Evolutionary conservation across 345 rosid species (phyloP), one percentile per base, ranked within the genome.

Genomic region (Eucalyptus virginea): DNA sequence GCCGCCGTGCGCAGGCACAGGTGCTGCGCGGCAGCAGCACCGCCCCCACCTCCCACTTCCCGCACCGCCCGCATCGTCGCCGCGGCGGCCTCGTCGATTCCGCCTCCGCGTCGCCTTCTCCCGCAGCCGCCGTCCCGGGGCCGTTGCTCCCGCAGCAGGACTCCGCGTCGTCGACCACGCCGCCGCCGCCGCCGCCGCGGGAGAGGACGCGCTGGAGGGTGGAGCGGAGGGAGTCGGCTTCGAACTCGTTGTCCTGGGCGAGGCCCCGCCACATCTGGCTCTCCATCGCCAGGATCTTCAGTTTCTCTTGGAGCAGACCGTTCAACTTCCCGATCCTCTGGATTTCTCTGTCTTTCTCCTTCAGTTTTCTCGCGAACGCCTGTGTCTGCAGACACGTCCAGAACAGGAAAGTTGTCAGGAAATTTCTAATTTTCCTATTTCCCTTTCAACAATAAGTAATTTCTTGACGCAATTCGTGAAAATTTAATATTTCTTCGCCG

Each of bases 11-110:
- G 95, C 87, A 97, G 93, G 94, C 99, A 95, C 77, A 97, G 92
- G 91, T 97, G 99, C 98, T 94, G 92, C 99, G 96, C 40, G 99
- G 98, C 91, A 96, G 88, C 91, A 97, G 88, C 96, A 97, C 54
- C 92, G 94, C 98, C 80, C 96, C 91, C 13, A 95, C 88, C 81
- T 96, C 98, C 90, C 89, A 91, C 91, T 90, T 93, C 94, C 98
- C 95, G 89, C 98, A 97, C 91, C 89, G 91, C 85, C 91, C 89
- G 89, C 97, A 96, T 88, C 80, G 85, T 49, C 87, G 16, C 88
- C 90, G 58, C 91, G 44, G 56, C 2, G 2, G 24, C 23, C 77
- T 87, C 34, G 21, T 87, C 87, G n/a, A 89, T 42, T 6, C 88
- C 83, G 11, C 60, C 58, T 42, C 89, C 89, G 58, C 89, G 83